Percentiles rank a stretch among this genome's conserved stretches.
phyloP scores from a whole-genome alignment of 2,329 filamentous ascomycete genomes.

The Verticillium dahliae region DNA sequence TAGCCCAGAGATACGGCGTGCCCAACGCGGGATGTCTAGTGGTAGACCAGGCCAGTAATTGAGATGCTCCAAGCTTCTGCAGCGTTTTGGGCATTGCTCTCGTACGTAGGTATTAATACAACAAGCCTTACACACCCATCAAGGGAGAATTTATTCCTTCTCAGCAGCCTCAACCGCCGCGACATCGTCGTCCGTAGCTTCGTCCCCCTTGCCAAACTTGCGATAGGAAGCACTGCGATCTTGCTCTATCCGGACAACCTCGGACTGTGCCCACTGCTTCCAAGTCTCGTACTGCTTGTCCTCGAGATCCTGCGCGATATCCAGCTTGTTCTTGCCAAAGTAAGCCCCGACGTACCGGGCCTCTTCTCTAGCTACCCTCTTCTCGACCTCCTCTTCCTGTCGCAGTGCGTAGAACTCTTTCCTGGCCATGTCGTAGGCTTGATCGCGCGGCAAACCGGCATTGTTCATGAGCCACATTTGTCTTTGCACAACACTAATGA shows the following conservation, averaged over 20 bases:
- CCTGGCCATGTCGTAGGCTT: slow-evolving; percentile 81
- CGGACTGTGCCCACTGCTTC: slow-evolving; percentile 67
- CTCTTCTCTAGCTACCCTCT: slow-evolving; percentile 80
- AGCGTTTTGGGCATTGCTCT: neutral
- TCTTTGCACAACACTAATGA: slow-evolving; percentile 76
- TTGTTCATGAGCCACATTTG: slow-evolving; percentile 79
- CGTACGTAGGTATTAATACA: neutral
- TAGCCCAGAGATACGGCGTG: slow-evolving; percentile 43
- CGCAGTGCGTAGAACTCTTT: slow-evolving; percentile 86
- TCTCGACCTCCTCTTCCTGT: slow-evolving; percentile 74
- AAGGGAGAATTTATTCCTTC: neutral
- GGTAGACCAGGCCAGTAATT: slow-evolving; percentile 1
- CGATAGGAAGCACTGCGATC: slow-evolving; percentile 34
- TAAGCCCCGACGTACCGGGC: slow-evolving; percentile 78
- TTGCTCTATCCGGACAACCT: slow-evolving; percentile 35
- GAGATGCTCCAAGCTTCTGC: neutral
- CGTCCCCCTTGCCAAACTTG: slow-evolving; percentile 29
- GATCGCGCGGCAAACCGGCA: slow-evolving; percentile 49
- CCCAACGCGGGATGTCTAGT: slow-evolving; percentile 31
- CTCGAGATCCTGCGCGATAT: slow-evolving; percentile 78
- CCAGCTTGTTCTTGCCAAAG: slow-evolving; percentile 71
- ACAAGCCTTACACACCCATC: neutral
- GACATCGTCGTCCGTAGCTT: slow-evolving; percentile 13
- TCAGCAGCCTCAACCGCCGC: slow-evolving; percentile 8
- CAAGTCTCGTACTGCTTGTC: slow-evolving; percentile 74